These are phyloP conservation scores for Stephania yunnanensis DNA, from an alignment of 164 flowering plant genomes.

Conservation along the genomic window DNA sequence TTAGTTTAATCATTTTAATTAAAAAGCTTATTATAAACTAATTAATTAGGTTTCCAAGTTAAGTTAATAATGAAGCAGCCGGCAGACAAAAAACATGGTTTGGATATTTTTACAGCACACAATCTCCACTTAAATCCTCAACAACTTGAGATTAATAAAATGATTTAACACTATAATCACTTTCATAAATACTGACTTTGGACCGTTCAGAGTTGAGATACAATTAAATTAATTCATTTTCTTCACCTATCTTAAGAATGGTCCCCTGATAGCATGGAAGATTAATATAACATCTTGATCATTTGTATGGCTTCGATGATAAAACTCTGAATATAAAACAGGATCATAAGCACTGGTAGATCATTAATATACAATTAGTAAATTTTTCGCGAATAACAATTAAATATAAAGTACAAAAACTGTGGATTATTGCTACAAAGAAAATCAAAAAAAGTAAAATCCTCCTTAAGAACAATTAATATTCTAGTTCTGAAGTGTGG, in stretches of 20 bases:
- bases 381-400: background rate
- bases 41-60: conserved; percentile 11
- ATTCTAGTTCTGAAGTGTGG: no score
- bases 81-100: conserved; percentile 6
- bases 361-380: background rate
- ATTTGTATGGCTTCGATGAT: background rate
- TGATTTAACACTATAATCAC: background rate
- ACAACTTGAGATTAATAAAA: background rate
- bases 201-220: background rate
- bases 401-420: background rate
- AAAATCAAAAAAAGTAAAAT: no score
- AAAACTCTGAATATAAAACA: background rate
- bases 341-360: background rate
- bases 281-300: background rate
- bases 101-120: background rate
- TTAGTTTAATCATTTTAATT: background rate
- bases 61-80: background rate
- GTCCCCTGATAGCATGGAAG: no score
- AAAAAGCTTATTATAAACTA: background rate
- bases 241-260: background rate
- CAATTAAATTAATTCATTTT: no score
- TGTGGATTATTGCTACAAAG: no score
- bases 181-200: background rate
- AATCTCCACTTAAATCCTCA: background rate
- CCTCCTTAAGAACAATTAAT: no score